Percentiles rank a stretch among this genome's conserved stretches.
These are phyloP conservation scores for Neurospora sp. DNA, from an alignment of 495 filamentous ascomycete species.

Conservation along the genomic window DNA sequence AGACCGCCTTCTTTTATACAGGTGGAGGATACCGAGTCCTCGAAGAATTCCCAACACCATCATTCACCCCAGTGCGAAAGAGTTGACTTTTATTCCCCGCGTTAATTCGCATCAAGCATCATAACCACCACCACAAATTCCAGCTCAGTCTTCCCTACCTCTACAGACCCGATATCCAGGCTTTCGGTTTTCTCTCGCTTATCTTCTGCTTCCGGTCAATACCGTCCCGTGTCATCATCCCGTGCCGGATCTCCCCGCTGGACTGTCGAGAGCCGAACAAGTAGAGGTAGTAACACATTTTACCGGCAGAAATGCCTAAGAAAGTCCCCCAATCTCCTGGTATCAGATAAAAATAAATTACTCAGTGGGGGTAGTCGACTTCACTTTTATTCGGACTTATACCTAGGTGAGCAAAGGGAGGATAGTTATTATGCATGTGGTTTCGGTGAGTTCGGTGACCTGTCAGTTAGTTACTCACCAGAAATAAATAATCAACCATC, in stretches of 20 bases:
- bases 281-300: background rate
- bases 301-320: background rate
- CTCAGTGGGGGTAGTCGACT: background rate
- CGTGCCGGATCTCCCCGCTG: background rate
- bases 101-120: background rate
- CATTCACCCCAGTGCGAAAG: too few relatives aligned
- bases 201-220: background rate
- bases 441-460: background rate
- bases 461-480: too few relatives aligned
- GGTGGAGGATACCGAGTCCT: background rate
- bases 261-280: background rate
- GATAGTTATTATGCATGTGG: background rate
- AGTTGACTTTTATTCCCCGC: too few relatives aligned
- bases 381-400: background rate
- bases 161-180: background rate
- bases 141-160: background rate
- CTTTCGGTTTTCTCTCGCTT: background rate
- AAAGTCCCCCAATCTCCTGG: background rate
- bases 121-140: background rate
- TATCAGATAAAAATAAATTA: background rate
- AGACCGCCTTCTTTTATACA: background rate
- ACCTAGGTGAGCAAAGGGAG: background rate
- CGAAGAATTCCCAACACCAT: background rate
- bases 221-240: background rate
- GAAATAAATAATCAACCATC: too few relatives aligned